Evolutionary conservation across 1,284 basidiomycete genomes (phyloP), one percentile per base, ranked within the genome.

Genomic region (Apiotrichum akiyoshidainum): DNA sequence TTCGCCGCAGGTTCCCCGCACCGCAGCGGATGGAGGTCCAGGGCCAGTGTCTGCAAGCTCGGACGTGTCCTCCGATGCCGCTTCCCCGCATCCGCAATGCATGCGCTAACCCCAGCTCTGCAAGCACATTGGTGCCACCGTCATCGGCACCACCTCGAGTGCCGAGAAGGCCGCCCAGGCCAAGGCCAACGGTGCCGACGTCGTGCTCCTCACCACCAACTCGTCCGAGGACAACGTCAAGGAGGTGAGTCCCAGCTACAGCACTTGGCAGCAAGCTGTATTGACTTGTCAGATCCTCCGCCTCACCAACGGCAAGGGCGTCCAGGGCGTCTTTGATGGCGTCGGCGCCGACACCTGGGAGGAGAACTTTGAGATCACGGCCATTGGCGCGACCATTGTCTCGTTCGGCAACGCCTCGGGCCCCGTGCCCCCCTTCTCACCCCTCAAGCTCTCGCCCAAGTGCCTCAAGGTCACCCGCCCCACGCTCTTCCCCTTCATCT

Each of bases 311-410:
- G 90, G 89, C 2, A 83, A 87, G 67, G 94, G 94, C 22, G 89
- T 92, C 10, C 83, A 93, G 67, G 93, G 61, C 33, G 71, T 94
- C 40, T 96, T 88, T 71, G 94, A 99, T 74, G 93, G 94, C 46
- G 92, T 99, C 26, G 95, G 95, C 11, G 92, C 88, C 78, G 89
- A 91, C 73, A 94, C 91, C 82, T 94, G 90, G 76, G 87, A 92
- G 64, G 83, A 83, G 65, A 84, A 94, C 79, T 92, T 95, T 76
- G 83, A 87, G 70, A 81, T 93, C 71, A 82, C 90, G 59, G 83
- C 85, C 65, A 82, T 89, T 44, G 92, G 91, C 70, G 91, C 68
- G 8, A 81, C 80, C 5, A 76, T 98, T 41, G 87, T 94, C n/a
- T 87, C 86, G 11, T 86, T 93, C 54, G 95, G 95, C 0, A 97